phyloP scores from a whole-genome alignment of 768 basidiomycete genomes.

The Boletus subcaerulescens region DNA sequence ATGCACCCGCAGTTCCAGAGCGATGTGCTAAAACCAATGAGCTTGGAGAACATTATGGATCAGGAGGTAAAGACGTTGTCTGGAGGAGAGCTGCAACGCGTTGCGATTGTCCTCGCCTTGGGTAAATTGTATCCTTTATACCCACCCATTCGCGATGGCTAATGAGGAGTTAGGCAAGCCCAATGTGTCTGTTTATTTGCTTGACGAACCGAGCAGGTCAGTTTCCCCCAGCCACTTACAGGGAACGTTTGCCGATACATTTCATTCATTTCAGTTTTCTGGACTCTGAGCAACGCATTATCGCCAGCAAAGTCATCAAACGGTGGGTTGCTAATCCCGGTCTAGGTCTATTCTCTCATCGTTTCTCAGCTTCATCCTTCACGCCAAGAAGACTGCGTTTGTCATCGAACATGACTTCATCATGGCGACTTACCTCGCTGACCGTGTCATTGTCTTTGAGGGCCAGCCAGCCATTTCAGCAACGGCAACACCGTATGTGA shows the following conservation, averaged over 20 bases:
- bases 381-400: constrained; percentile 97
- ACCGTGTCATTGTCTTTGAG: constrained; percentile 93
- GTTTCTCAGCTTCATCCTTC: constrained; percentile 74
- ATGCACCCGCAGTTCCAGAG: constrained; percentile 99
- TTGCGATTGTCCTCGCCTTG: constrained; percentile 91
- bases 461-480: constrained; percentile 84
- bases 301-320: constrained; percentile 97
- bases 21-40: constrained; percentile 98
- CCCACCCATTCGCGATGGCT: background rate
- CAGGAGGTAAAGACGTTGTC: constrained; percentile 98
- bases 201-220: constrained; percentile 89
- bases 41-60: constrained; percentile 89
- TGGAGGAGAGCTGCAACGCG: constrained; percentile 96
- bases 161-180: constrained; percentile 53
- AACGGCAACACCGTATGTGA: constrained; percentile 82
- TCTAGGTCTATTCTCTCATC: constrained; percentile 1
- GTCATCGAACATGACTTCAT: constrained; percentile 99
- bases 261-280: constrained; percentile 60
- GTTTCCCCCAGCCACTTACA: constrained; percentile 14
- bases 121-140: constrained; percentile 43
- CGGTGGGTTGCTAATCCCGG: constrained; percentile 45
- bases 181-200: constrained; percentile 83
- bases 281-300: constrained; percentile 99
- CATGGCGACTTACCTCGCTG: constrained; percentile 99
- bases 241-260: constrained; percentile 1